Base-by-base conservation (phyloP, 768 basidiomycete species). In the Nidularia pulvinata region DNA sequence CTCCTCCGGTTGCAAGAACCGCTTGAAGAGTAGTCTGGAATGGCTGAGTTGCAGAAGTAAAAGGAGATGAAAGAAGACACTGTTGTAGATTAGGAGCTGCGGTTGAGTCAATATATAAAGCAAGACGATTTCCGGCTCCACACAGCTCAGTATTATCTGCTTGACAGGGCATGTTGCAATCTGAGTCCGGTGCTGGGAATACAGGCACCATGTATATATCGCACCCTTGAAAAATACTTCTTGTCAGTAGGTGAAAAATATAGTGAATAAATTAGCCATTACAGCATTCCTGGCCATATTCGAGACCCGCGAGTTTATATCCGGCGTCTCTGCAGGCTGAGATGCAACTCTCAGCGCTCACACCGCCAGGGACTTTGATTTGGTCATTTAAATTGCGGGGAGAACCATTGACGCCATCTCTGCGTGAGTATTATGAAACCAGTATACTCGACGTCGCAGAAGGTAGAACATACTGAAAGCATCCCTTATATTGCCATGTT, bases 111-210 rank as follows among this genome's bases (percentile, higher is more conserved):
- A 30, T 55, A 50, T 64, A 82, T 14, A 83, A 60, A 51, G 77
- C 72, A 13, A 82, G 62, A 36, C 64, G 72, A 61, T 68, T 56
- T 4, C 73, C 72, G 2, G 74, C 79, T 14, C 81, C 82, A 57
- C 81, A 82, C 10, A 59, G 56, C 57, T 83, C 75, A 13, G 64
- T 61, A 6, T 69, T 34, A 54, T 83, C 69, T 7, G 80, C 81
- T 0, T 64, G 67, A 59, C 82, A 84, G 30, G 71, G 52, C 64
- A 75, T 71, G 55, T 65, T 69, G 54, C 81, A 83, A 32, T 77
- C 67, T 6, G 49, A 56, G 48, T 61, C 50, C 44, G 52, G 33
- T n/a, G 48, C 14, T 11, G 48, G 48, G 11, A 46, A 11, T 10
- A 55, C 57, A 36, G 49, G 58, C 19, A 57, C 55, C 53, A 59